A percentile compares a stretch with the other conserved stretches of the same genome.
Evolutionary conservation across 2,329 filamentous ascomycete species (phyloP).

Genomic region (Ramularia endophylla): DNA sequence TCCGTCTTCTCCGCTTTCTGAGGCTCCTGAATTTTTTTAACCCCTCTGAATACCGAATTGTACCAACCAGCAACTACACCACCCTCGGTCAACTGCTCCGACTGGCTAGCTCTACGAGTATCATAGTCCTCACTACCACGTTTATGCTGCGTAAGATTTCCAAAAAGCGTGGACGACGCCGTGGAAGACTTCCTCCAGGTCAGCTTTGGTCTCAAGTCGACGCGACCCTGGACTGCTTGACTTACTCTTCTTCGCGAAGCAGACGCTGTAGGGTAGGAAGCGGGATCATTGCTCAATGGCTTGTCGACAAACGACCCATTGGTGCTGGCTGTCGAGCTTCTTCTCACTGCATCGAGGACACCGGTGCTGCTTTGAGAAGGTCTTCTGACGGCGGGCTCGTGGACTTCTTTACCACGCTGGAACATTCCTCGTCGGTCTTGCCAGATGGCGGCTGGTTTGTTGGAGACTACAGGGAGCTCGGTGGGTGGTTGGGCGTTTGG

Average conservation of each 20-base stretch:
- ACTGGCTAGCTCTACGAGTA: slow-evolving; percentile 21
- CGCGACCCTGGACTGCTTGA: not conserved
- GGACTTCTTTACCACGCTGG: slow-evolving; percentile 30
- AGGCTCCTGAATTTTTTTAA: slow-evolving; percentile 3
- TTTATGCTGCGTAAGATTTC: slow-evolving; percentile 21
- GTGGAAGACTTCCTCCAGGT: not conserved
- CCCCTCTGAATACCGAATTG: slow-evolving; percentile 8
- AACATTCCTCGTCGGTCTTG: slow-evolving; percentile 29
- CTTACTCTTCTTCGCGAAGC: not conserved
- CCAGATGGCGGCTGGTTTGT: slow-evolving; percentile 15
- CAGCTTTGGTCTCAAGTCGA: not conserved
- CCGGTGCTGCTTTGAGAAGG: slow-evolving; percentile 12
- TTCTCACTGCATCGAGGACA: slow-evolving; percentile 24
- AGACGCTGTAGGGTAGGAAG: slow-evolving; percentile 1
- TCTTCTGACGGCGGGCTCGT: slow-evolving; percentile 19
- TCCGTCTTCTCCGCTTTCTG: slow-evolving; percentile 11
- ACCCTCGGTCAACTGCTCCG: slow-evolving; percentile 2
- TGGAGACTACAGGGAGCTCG: not conserved
- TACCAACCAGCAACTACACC: slow-evolving; percentile 8
- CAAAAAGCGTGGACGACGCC: not conserved
- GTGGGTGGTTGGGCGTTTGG: not conserved
- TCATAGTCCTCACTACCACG: slow-evolving; percentile 30
- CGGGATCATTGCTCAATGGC: slow-evolving; percentile 19
- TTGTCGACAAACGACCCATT: slow-evolving; percentile 19
- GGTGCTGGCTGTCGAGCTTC: slow-evolving; percentile 23